Conservation (phyloP, 148 eudicot genomes). For the Beta vulgaris region DNA sequence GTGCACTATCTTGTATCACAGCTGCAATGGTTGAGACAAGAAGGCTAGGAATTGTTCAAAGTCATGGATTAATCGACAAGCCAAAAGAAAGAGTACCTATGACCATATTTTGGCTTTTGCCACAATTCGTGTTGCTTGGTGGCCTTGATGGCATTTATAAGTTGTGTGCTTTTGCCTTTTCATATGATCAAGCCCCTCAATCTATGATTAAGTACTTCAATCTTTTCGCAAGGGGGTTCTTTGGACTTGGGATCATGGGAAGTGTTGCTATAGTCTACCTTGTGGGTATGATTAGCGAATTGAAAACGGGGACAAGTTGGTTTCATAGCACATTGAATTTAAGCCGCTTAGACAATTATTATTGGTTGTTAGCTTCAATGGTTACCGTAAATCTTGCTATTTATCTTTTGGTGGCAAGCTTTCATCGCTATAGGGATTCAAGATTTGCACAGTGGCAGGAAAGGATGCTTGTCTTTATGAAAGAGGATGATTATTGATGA, state of each 20-base stretch:
- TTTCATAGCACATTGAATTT: slow-evolving; percentile 39
- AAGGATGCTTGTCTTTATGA: neutral
- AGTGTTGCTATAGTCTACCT: slow-evolving; percentile 37
- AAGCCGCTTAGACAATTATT: slow-evolving; percentile 46
- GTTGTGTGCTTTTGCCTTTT: slow-evolving; percentile 15
- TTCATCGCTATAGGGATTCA: slow-evolving; percentile 20
- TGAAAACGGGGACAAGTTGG: slow-evolving; percentile 38
- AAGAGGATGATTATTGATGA: neutral
- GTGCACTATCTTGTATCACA: slow-evolving; percentile 40
- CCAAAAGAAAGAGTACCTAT: slow-evolving; percentile 39
- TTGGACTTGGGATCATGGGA: slow-evolving; percentile 32
- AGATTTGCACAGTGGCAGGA: neutral
- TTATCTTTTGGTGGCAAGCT: slow-evolving; percentile 23
- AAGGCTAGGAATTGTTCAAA: slow-evolving; percentile 34
- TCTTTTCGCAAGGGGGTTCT: slow-evolving; percentile 21
- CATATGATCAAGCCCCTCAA: slow-evolving; percentile 18
- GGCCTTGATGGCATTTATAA: slow-evolving; percentile 26
- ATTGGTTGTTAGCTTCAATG: slow-evolving; percentile 40
- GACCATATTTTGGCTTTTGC: slow-evolving; percentile 39
- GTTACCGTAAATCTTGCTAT: slow-evolving; percentile 26
- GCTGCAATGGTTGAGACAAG: slow-evolving; percentile 45
- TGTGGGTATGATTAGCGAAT: slow-evolving; percentile 32
- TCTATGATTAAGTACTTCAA: slow-evolving; percentile 29
- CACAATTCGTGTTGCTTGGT: slow-evolving; percentile 38
- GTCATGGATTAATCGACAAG: slow-evolving; percentile 35